Conservation (phyloP, 192 early-diverging fungal genomes). For the Dimargaris xerosporica region DNA sequence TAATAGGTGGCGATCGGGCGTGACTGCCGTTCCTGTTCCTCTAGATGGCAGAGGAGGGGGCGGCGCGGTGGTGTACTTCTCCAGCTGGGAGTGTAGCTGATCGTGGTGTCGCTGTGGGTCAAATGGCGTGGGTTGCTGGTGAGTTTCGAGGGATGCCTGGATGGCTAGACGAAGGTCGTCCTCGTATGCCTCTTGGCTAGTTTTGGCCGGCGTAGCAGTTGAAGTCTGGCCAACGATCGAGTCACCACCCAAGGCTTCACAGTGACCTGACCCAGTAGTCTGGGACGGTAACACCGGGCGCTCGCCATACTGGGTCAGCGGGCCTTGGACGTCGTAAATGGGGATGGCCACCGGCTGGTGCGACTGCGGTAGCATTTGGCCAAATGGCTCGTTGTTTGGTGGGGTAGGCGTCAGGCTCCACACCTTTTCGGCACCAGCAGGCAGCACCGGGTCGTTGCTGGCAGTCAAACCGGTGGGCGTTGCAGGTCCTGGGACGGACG, state of each 20-base stretch:
- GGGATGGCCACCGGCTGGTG: neutral
- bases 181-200: neutral
- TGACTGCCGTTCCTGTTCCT: neutral
- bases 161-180: neutral
- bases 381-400: slow-evolving; percentile 1
- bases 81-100: neutral
- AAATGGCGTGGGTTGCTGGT: neutral
- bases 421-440: neutral
- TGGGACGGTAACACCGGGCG: neutral
- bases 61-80: neutral
- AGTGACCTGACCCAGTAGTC: neutral
- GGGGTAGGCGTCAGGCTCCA: neutral
- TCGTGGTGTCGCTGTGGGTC: neutral
- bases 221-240: neutral
- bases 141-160: neutral
- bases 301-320: neutral
- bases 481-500: neutral
- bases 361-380: neutral
- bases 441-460: neutral
- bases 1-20: neutral
- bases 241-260: neutral
- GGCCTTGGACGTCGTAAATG: neutral
- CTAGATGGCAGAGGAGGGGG: neutral
- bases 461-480: neutral
- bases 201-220: neutral